A percentile compares a stretch with the other conserved stretches of the same genome.
Evolutionary conservation across 2,329 filamentous ascomycete genomes (phyloP).

Genomic region (Allantophomopsis lycopodina): DNA sequence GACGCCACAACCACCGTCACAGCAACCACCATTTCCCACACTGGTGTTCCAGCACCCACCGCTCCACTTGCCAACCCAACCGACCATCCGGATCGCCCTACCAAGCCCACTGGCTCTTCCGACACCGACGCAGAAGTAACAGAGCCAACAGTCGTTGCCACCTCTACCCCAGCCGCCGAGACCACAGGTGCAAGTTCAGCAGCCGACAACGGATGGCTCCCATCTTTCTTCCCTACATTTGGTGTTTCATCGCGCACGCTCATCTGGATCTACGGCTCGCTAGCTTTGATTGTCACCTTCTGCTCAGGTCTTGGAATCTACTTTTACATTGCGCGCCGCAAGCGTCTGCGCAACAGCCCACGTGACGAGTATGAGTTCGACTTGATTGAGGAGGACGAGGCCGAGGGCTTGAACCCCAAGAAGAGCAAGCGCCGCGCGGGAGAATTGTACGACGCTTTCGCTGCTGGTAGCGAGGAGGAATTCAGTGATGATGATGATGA

Average conservation of each 20-base stretch:
- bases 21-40: constrained; percentile 26
- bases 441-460: constrained; percentile 95
- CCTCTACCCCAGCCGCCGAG: constrained; percentile 16
- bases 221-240: constrained; percentile 81
- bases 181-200: constrained; percentile 2
- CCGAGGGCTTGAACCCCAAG: constrained; percentile 34
- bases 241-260: constrained; percentile 78
- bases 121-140: constrained; percentile 6
- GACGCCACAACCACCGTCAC: constrained; percentile 53
- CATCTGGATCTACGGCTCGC: constrained; percentile 82
- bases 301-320: constrained; percentile 70
- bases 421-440: constrained; percentile 54
- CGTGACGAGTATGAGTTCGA: constrained; percentile 90
- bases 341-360: constrained; percentile 58
- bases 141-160: constrained; percentile 7
- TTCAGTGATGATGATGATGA: constrained; percentile 24
- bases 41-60: constrained; percentile 29
- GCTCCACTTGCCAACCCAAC: constrained; percentile 31
- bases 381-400: constrained; percentile 73
- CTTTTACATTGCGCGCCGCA: constrained; percentile 66
- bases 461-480: constrained; percentile 54
- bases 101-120: constrained; percentile 15
- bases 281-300: constrained; percentile 76
- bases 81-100: constrained; percentile 50
- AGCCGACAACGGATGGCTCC: constrained; percentile 42